phyloP scores from a whole-genome alignment of 2,329 filamentous ascomycete genomes.

The Neocucurbitaria cava region DNA sequence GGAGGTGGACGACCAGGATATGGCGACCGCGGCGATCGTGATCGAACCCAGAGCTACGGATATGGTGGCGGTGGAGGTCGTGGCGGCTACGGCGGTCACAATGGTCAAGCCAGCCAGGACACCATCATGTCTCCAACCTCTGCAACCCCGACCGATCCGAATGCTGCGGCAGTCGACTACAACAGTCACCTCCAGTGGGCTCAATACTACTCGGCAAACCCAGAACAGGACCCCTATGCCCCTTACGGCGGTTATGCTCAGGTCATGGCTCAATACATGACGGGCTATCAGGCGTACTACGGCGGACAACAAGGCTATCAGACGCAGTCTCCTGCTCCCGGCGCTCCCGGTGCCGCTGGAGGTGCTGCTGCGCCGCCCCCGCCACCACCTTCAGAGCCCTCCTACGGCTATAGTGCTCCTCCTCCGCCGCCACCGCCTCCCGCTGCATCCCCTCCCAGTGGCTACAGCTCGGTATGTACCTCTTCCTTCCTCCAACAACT shows the following conservation, averaged over 20 bases:
- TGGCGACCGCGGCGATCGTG: slow-evolving; percentile 39
- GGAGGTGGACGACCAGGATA: slow-evolving; percentile 48
- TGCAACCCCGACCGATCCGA: slow-evolving; percentile 49
- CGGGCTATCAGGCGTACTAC: slow-evolving; percentile 42
- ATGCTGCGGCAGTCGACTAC: slow-evolving; percentile 65
- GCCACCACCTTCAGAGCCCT: slow-evolving; percentile 39
- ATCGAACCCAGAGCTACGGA: slow-evolving; percentile 51
- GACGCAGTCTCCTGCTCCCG: slow-evolving; percentile 38
- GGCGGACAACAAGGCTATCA: slow-evolving; percentile 33
- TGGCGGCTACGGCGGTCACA: slow-evolving; percentile 43
- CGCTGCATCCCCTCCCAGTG: slow-evolving; percentile 40
- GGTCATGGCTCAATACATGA: slow-evolving; percentile 36
- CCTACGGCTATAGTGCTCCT: slow-evolving; percentile 35
- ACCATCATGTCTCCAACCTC: slow-evolving; percentile 43
- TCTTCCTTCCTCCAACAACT: too few relatives aligned
- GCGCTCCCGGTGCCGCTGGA: slow-evolving; percentile 31
- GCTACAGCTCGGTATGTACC: slow-evolving; percentile 45
- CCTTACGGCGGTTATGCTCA: slow-evolving; percentile 77
- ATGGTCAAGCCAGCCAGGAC: slow-evolving; percentile 25
- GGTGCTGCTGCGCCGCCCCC: slow-evolving; percentile 36
- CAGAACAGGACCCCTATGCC: slow-evolving; percentile 88
- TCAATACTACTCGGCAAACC: slow-evolving; percentile 60
- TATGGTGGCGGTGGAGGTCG: slow-evolving; percentile 49
- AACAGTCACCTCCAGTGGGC: slow-evolving; percentile 87
- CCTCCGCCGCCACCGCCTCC: slow-evolving; percentile 46